These are phyloP conservation scores for Metarhizium album DNA, from an alignment of 2,329 filamentous ascomycete species.

Conservation along the genomic window DNA sequence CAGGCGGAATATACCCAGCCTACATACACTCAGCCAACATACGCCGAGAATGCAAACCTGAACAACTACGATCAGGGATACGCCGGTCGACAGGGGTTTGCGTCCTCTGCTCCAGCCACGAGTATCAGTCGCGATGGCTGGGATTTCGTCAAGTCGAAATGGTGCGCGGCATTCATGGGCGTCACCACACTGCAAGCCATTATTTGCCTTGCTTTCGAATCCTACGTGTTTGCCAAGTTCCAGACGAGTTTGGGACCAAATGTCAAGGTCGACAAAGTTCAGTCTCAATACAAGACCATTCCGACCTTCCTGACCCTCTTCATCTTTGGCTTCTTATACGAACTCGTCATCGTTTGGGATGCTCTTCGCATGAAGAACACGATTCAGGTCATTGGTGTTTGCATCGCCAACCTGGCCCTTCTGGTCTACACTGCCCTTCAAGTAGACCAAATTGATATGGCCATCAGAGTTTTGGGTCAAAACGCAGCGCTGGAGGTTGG, in stretches of 20 bases:
- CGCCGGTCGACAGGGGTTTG: constrained; percentile 26
- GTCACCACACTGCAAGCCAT: constrained; percentile 66
- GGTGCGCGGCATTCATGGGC: constrained; percentile 79
- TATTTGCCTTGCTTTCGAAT: constrained; percentile 73
- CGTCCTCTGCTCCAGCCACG: constrained; percentile 20
- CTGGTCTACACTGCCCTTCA: constrained; percentile 90
- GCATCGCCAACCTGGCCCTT: constrained; percentile 82
- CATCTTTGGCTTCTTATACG: constrained; percentile 94
- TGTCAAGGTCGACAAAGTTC: constrained; percentile 26
- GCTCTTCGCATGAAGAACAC: constrained; percentile 92
- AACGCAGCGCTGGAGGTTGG: constrained; percentile 32
- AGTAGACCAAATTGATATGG: constrained; percentile 76
- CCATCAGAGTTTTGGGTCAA: constrained; percentile 45
- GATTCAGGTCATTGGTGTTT: constrained; percentile 94
- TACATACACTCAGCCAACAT: constrained; percentile 16
- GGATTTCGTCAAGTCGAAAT: constrained; percentile 72
- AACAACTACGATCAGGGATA: constrained; percentile 25
- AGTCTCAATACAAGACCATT: constrained; percentile 58
- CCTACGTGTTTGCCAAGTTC: constrained; percentile 88
- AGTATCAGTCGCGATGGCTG: constrained; percentile 29
- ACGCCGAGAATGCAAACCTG: constrained; percentile 17
- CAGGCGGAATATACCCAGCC: constrained; percentile 19
- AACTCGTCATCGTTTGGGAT: constrained; percentile 84
- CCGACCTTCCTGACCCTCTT: constrained; percentile 93
- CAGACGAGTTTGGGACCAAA: constrained; percentile 47